These are phyloP conservation scores for Stachybotrys chlorohalonatus DNA, from an alignment of 2,329 filamentous ascomycete species.

Conservation along the genomic window DNA sequence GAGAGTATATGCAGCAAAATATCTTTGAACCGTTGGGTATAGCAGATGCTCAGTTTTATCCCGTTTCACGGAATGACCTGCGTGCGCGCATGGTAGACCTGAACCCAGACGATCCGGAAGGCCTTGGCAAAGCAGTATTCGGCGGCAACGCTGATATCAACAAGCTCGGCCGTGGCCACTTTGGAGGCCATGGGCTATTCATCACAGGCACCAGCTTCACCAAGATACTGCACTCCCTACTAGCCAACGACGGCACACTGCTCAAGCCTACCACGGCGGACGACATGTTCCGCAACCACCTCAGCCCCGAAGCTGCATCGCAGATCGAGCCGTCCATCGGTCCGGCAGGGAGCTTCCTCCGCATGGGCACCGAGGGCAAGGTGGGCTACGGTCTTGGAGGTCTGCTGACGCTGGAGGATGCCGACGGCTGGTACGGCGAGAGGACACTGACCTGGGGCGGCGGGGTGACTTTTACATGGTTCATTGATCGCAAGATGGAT, in stretches of 20 bases:
- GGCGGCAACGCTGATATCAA: slow-evolving; percentile 23
- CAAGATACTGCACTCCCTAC: slow-evolving; percentile 33
- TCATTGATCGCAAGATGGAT: slow-evolving; percentile 37
- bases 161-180: slow-evolving; percentile 22
- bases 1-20: slow-evolving; percentile 31
- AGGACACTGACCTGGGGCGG: slow-evolving; percentile 36
- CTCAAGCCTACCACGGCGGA: slow-evolving; percentile 30
- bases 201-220: slow-evolving; percentile 28
- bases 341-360: slow-evolving; percentile 24
- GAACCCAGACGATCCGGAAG: slow-evolving; percentile 26
- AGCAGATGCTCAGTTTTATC: slow-evolving; percentile 25
- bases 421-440: slow-evolving; percentile 32
- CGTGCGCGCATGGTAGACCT: slow-evolving; percentile 24
- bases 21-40: slow-evolving; percentile 36
- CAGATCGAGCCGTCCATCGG: slow-evolving; percentile 17
- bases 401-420: slow-evolving; percentile 27
- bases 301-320: slow-evolving; percentile 19
- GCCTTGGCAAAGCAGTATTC: slow-evolving; percentile 22
- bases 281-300: slow-evolving; percentile 37
- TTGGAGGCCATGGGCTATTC: slow-evolving; percentile 35
- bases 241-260: slow-evolving; percentile 38
- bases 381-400: slow-evolving; percentile 32
- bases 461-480: slow-evolving; percentile 35
- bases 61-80: slow-evolving; percentile 24
- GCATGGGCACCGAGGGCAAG: slow-evolving; percentile 22